A percentile compares a stretch with the other conserved stretches of the same genome.
phyloP scores from a whole-genome alignment of 1,139 yeast species.

The Taphrina wiesneri region DNA sequence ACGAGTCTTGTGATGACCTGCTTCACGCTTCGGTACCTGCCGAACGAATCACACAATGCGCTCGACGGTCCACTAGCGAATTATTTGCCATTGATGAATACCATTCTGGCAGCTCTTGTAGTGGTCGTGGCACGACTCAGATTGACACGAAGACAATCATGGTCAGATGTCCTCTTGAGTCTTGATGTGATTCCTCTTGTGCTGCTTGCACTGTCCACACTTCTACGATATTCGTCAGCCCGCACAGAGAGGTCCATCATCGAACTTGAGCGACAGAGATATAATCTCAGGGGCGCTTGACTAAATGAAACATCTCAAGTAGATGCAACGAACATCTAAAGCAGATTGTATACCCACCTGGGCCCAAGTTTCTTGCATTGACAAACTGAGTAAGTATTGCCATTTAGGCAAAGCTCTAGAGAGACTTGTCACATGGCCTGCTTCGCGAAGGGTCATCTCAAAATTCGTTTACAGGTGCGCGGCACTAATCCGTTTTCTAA shows the following conservation, averaged over 20 bases:
- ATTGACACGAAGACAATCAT: neutral
- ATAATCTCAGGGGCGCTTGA: constrained; percentile 11
- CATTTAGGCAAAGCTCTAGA: too few species aligned
- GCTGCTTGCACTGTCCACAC: neutral
- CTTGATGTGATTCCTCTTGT: constrained; percentile 7
- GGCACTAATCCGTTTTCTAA: constrained; percentile 7
- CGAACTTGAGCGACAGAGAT: neutral
- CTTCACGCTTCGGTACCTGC: neutral
- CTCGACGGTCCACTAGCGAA: constrained; percentile 7
- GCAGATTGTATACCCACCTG: too few species aligned
- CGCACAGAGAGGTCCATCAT: neutral
- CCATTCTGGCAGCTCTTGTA: neutral
- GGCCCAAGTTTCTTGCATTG: too few species aligned
- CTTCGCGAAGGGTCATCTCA: neutral
- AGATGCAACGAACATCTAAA: too few species aligned
- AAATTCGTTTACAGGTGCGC: constrained; percentile 1
- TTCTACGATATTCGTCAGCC: neutral
- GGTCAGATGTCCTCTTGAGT: neutral
- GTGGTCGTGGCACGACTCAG: neutral
- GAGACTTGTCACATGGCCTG: neutral
- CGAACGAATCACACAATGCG: neutral
- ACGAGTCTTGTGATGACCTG: constrained; percentile 19
- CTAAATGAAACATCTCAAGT: neutral
- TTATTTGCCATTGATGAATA: neutral
- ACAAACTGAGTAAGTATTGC: too few species aligned